Percentiles rank a stretch among this genome's conserved stretches.
phyloP scores from a whole-genome alignment of 2,329 filamentous ascomycete species.

The Penicillium expansum region DNA sequence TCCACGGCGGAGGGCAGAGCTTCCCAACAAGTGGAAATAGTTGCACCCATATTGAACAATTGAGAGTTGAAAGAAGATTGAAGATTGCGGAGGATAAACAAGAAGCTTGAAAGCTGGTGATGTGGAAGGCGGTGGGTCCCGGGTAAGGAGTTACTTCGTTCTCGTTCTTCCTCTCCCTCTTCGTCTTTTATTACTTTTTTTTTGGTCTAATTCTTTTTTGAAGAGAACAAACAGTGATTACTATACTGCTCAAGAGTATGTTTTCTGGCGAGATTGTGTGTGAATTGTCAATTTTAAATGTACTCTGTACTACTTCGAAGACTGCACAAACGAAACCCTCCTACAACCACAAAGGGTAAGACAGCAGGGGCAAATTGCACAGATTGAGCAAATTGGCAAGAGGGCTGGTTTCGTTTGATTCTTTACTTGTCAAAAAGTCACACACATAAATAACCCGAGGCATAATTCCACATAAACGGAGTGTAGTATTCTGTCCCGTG shows the following conservation, averaged over 20 bases:
- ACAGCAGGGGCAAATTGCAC: background rate
- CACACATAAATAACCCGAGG: background rate
- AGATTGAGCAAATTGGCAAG: background rate
- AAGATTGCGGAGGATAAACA: background rate
- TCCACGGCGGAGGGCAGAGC: conserved; percentile 29
- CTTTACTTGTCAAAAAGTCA: background rate
- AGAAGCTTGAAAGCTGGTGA: conserved; percentile 5
- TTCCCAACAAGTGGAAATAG: conserved; percentile 22
- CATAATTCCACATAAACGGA: background rate
- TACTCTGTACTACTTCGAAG: background rate
- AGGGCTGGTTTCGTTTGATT: conserved; percentile 39
- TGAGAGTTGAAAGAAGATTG: background rate
- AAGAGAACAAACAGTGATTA: background rate
- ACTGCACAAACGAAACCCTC: background rate
- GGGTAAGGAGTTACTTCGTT: background rate
- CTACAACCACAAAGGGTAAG: background rate
- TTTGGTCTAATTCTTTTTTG: background rate
- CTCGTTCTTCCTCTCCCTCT: background rate
- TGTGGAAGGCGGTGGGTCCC: conserved; percentile 9
- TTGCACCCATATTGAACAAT: conserved; percentile 22
- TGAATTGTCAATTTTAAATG: background rate
- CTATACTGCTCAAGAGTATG: background rate
- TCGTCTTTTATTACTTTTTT: background rate
- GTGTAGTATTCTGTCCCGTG: background rate
- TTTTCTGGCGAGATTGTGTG: background rate